Evolutionary conservation across 345 rosid genomes (phyloP), one percentile per base, ranked within the genome.

Genomic region (Heritiera fomes): DNA sequence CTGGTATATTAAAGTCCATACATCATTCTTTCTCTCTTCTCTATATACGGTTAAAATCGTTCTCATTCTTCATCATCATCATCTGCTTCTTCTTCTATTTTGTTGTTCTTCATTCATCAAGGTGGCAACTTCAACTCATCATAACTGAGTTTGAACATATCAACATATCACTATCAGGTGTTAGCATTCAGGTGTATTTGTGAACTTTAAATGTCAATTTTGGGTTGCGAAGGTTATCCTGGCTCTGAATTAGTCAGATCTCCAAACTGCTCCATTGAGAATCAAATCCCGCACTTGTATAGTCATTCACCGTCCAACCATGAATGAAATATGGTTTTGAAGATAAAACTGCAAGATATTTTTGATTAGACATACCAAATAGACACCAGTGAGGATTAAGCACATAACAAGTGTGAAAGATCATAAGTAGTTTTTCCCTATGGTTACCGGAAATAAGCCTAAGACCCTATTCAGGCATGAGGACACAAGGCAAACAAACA

Each of bases 241-340:
- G 99, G 80, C 98, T 92, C 83, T 94, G 99, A 80, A 94, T 89
- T 80, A 97, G 77, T 75, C 97, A 88, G 74, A 94, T 97, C 78
- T 97, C 99, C 85, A 97, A 85, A 80, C 98, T 94, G 84, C 99
- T 94, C 20, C 96, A 84, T 52, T 86, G 62, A 0, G 85, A 87
- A 86, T 94, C 86, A 49, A 82, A 94, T 67, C 91, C 95, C 0
- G 87, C 95, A 2, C 77, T 80, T 43, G 49, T 9, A 72, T 97
- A 97, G 75, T 93, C 99, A 76, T 82, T 85, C 80, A 93, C 65
- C 1, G 99, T 94, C 84, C 47, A 61, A 71, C 34, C 43, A 71
- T 71, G 60, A 58, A 15, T 47, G 28, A 23, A 23, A 71, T 65
- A 49, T 69, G 12, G 56, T 47, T 69, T 69, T 45, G 17, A 46